Percentiles rank a stretch among this genome's conserved stretches.
Conservation (phyloP, 331 rosid genomes). For the Prunus yedoensis region DNA sequence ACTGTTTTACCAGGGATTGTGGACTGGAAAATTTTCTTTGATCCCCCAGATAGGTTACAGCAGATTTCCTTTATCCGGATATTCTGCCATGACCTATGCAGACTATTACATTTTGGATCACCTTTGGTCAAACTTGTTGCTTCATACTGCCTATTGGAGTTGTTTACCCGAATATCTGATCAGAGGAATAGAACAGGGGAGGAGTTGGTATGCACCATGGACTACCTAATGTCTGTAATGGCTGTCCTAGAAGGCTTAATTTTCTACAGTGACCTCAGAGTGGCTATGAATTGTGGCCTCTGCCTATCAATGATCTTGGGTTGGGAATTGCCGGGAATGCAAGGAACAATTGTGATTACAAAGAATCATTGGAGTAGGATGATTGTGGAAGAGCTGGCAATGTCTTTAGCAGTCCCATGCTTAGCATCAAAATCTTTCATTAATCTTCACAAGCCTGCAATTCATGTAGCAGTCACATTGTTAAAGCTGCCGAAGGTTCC, state of each 20-base stretch:
- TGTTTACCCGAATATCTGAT: slow-evolving; percentile 61
- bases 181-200: slow-evolving; percentile 47
- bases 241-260: slow-evolving; percentile 16
- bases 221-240: slow-evolving; percentile 60
- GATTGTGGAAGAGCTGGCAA: no score
- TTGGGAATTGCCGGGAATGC: slow-evolving; percentile 48
- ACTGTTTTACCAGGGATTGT: slow-evolving; percentile 56
- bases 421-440: slow-evolving; percentile 5
- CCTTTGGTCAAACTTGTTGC: slow-evolving; percentile 57
- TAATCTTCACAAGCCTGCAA: slow-evolving; percentile 51
- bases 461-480: slow-evolving; percentile 52
- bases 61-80: slow-evolving; percentile 56
- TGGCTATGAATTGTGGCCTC: slow-evolving; percentile 69
- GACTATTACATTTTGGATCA: slow-evolving; percentile 79
- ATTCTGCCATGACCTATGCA: slow-evolving; percentile 75
- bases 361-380: slow-evolving; percentile 31
- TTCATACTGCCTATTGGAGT: slow-evolving; percentile 72
- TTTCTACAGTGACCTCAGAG: slow-evolving; percentile 53
- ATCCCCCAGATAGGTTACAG: slow-evolving; percentile 40
- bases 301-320: slow-evolving; percentile 63
- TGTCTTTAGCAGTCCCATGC: no score
- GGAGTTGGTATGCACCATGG: slow-evolving; percentile 44
- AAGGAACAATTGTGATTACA: slow-evolving; percentile 29
- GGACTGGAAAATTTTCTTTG: slow-evolving; percentile 74
- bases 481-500: slow-evolving; percentile 59